Evolutionary conservation across 139 green algal genomes (phyloP).

Genomic region (Chlamydomonas applanata): DNA sequence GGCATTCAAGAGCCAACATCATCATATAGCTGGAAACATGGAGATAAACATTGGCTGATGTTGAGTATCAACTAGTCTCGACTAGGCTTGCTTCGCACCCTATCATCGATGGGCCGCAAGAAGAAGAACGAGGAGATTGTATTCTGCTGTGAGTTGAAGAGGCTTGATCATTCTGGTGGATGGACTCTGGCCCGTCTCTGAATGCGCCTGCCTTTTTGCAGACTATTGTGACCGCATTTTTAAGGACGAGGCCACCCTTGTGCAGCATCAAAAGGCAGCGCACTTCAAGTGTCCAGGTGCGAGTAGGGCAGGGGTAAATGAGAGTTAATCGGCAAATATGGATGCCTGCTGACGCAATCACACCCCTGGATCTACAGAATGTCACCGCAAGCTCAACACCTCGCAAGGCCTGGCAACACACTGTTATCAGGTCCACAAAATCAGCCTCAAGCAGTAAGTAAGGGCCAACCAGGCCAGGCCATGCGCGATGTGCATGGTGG

Average conservation of each 20-base stretch:
- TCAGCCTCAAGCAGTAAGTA: constrained; percentile 61
- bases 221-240: constrained; percentile 88
- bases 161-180: background rate
- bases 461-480: background rate
- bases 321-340: no score
- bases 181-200: background rate
- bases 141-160: constrained; percentile 61
- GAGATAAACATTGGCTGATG: no score
- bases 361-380: constrained; percentile 34
- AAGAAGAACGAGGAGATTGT: constrained; percentile 63
- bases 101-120: constrained; percentile 46
- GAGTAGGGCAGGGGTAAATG: background rate
- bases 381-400: constrained; percentile 78
- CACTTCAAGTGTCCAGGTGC: constrained; percentile 73
- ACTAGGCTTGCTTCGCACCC: background rate
- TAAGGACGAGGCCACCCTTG: constrained; percentile 81
- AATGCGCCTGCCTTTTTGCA: background rate
- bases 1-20: no score
- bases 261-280: constrained; percentile 87
- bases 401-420: constrained; percentile 82
- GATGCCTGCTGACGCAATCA: no score
- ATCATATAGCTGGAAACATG: no score
- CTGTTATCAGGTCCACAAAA: constrained; percentile 87
- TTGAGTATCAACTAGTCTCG: no score
- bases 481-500: background rate